Evolutionary conservation across 2,329 filamentous ascomycete genomes (phyloP).

Genomic region (Paraphaeosphaeria minitans): DNA sequence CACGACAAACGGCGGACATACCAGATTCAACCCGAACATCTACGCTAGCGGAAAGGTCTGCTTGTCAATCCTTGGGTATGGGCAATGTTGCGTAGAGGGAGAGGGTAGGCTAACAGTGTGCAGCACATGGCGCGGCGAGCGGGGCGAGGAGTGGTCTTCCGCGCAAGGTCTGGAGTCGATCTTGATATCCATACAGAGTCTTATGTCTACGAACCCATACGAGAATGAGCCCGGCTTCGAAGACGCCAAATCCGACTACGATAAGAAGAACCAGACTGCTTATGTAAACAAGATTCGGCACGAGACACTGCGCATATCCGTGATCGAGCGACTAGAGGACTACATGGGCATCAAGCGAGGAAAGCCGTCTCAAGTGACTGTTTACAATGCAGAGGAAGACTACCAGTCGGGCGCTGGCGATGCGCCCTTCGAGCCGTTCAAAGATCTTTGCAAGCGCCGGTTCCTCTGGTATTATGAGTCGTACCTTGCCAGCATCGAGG

Average conservation of each 20-base stretch:
- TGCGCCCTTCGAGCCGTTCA: slow-evolving; percentile 80
- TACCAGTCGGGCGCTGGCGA: slow-evolving; percentile 57
- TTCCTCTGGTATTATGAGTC: slow-evolving; percentile 97
- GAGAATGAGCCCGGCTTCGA: slow-evolving; percentile 97
- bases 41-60: slow-evolving; percentile 92
- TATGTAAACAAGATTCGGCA: slow-evolving; percentile 92
- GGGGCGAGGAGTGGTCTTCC: slow-evolving; percentile 93
- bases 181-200: slow-evolving; percentile 90
- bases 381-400: slow-evolving; percentile 58
- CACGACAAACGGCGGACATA: slow-evolving; percentile 87
- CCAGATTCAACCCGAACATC: slow-evolving; percentile 96
- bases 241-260: slow-evolving; percentile 67
- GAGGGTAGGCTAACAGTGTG: slow-evolving; percentile 21
- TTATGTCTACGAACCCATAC: slow-evolving; percentile 93
- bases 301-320: slow-evolving; percentile 82
- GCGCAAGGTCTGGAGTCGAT: slow-evolving; percentile 95
- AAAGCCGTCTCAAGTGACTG: slow-evolving; percentile 43
- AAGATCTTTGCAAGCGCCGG: slow-evolving; percentile 85
- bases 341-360: slow-evolving; percentile 68
- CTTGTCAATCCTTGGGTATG: slow-evolving; percentile 86
- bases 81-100: slow-evolving; percentile 4
- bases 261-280: slow-evolving; percentile 73
- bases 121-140: slow-evolving; percentile 91
- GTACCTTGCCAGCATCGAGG: slow-evolving; percentile 74
- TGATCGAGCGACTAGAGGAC: slow-evolving; percentile 83